Base-by-base conservation (phyloP, 2,329 filamentous ascomycete genomes). In the Pseudogymnoascus sp. region DNA sequence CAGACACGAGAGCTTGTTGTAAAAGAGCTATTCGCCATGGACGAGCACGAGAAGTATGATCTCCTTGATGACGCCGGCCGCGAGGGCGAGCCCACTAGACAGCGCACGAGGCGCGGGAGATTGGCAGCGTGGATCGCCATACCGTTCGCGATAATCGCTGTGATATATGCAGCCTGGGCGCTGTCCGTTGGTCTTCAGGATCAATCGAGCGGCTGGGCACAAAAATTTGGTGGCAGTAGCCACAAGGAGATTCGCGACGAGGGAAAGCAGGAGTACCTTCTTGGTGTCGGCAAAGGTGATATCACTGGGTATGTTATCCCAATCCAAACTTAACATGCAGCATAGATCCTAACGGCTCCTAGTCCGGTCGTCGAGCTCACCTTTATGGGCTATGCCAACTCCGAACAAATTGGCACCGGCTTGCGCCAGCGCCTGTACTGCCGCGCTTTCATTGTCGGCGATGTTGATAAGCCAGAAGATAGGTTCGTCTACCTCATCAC, bases 301-400 rank as follows among this genome's bases (percentile, higher is more conserved):
- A 87, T 90, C 66, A 90, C 87, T 57, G 87, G 87, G 81, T 85
- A 77, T 25, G 66, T 63, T 18, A 28, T 14, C 38, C 6, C 41
- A 11, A 22, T 15, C 15, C 60, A 53, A n/a, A 62, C 20, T 20
- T 63, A 15, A 7, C 18, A 47, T 36, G 14, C 25, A 28, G 12
- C 25, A 14, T 20, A 35, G 8, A 63, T 39, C 9, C 18, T 38
- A 15, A 28, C 43, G 43, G 11, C 57, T 25, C 37, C 20, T 64
- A 84, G 89, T 2, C 91, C 91, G 0, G 90, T 95, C 11, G 91
- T 95, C 20, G 91, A 97, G 73, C 83, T 97, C 70, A 91, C 91
- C 68, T 82, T 97, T 71, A 94, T 93, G 80, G 92, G 92, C 64
- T 97, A 97, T 77, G 93, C 93, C 33, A 89, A 92, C 72, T 78